These are phyloP conservation scores for Kurtzmaniella cleridarum DNA, from an alignment of 805 yeast species.

Conservation along the genomic window DNA sequence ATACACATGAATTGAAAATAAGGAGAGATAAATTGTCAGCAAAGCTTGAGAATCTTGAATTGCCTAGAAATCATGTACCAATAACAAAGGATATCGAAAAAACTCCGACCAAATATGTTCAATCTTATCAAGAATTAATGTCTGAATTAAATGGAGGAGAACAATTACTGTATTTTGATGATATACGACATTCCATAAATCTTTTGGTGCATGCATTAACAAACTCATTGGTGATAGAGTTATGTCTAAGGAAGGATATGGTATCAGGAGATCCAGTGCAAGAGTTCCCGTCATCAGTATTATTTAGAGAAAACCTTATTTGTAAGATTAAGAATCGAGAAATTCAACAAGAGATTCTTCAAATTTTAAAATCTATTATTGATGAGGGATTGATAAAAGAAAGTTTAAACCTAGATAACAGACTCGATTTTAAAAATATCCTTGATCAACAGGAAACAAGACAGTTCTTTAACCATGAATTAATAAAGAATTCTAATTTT, in stretches of 20 bases:
- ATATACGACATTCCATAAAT: constrained; percentile 2
- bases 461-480: constrained; percentile 4
- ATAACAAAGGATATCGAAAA: no score
- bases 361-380: constrained; percentile 6
- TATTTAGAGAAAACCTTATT: constrained; percentile 15
- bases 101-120: no score
- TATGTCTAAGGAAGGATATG: constrained; percentile 19
- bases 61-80: constrained; percentile 11
- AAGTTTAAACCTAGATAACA: no score
- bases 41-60: constrained; percentile 3
- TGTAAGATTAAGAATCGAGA: constrained; percentile 11
- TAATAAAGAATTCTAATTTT: constrained; percentile 14
- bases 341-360: constrained; percentile 14
- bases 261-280: constrained; percentile 5
- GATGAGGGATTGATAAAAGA: background rate
- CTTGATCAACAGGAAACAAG: constrained; percentile 2
- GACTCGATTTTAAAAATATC: background rate
- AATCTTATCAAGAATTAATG: background rate
- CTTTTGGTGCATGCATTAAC: constrained; percentile 12
- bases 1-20: background rate
- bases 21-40: background rate
- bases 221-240: constrained; percentile 23
- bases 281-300: constrained; percentile 2
- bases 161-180: constrained; percentile 2
- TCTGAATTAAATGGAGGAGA: constrained; percentile 2